These are phyloP conservation scores for Penicillium sp. DNA, from an alignment of 2,329 filamentous ascomycete genomes.

Conservation along the genomic window DNA sequence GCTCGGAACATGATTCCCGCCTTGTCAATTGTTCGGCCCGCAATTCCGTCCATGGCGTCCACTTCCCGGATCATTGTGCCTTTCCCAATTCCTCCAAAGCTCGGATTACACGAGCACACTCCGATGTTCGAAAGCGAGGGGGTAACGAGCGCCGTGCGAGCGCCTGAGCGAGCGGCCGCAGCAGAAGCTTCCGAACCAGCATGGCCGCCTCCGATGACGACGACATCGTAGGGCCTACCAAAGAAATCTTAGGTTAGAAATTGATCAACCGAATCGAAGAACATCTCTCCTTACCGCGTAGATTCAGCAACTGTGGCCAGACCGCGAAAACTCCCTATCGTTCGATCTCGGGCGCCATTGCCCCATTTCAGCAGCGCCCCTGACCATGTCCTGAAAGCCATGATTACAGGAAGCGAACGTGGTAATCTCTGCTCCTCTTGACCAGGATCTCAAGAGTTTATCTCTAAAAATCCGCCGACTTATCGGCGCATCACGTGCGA, in stretches of 20 bases:
- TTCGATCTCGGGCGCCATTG: conserved; percentile 28
- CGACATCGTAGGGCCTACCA: conserved; percentile 78
- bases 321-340: conserved; percentile 30
- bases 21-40: conserved; percentile 88
- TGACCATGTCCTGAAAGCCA: conserved; percentile 43
- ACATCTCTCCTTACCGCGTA: conserved; percentile 36
- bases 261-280: not conserved
- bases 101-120: conserved; percentile 95
- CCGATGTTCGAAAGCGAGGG: conserved; percentile 87
- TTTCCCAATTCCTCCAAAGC: conserved; percentile 98
- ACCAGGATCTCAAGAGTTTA: conserved; percentile 1
- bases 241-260: conserved; percentile 10
- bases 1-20: conserved; percentile 93
- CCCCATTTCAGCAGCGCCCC: conserved; percentile 35
- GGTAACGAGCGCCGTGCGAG: conserved; percentile 86
- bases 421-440: not conserved
- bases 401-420: conserved; percentile 21
- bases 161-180: conserved; percentile 85
- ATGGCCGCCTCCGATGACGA: conserved; percentile 95
- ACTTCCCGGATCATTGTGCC: conserved; percentile 95
- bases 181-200: conserved; percentile 93
- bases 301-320: conserved; percentile 47
- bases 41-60: conserved; percentile 89
- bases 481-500: conserved; percentile 8
- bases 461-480: conserved; percentile 18